These are phyloP conservation scores for Lonicera japonica DNA, from an alignment of 129 eudicot species.

Conservation along the genomic window DNA sequence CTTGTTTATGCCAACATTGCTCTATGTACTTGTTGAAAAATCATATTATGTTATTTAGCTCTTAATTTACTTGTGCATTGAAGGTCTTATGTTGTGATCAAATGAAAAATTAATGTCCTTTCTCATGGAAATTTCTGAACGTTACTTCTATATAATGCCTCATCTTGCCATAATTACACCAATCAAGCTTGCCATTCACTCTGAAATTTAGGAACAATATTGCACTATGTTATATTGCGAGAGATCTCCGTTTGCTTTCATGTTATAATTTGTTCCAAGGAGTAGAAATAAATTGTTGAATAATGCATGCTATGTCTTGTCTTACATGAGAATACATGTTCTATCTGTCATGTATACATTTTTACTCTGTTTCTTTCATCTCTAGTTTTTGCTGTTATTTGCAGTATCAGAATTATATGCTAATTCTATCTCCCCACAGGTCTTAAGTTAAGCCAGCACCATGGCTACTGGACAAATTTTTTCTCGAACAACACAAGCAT, in stretches of 20 bases:
- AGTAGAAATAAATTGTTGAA: not conserved
- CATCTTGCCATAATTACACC: no score
- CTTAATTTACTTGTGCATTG: no score
- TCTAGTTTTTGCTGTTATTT: not conserved
- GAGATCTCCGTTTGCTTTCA: no score
- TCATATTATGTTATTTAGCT: no score
- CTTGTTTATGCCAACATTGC: constrained; percentile 4
- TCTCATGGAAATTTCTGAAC: no score
- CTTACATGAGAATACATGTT: not conserved
- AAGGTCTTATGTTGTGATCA: no score
- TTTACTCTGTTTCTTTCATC: not conserved
- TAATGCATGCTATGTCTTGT: not conserved
- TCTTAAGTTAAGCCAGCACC: constrained; percentile 28
- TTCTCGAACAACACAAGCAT: constrained; percentile 89
- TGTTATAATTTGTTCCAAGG: not conserved
- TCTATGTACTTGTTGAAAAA: no score
- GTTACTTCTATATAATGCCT: no score
- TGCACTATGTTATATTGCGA: no score
- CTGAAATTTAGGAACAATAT: no score
- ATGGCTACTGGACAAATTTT: constrained; percentile 98
- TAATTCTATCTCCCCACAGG: constrained; percentile 21
- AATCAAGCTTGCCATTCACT: no score
- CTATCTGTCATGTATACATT: not conserved
- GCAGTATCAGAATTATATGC: not conserved
- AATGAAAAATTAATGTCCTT: no score